Evolutionary conservation across 306 rosid genomes (phyloP), one percentile per base, ranked within the genome.

Genomic region (Bauhinia variegata): DNA sequence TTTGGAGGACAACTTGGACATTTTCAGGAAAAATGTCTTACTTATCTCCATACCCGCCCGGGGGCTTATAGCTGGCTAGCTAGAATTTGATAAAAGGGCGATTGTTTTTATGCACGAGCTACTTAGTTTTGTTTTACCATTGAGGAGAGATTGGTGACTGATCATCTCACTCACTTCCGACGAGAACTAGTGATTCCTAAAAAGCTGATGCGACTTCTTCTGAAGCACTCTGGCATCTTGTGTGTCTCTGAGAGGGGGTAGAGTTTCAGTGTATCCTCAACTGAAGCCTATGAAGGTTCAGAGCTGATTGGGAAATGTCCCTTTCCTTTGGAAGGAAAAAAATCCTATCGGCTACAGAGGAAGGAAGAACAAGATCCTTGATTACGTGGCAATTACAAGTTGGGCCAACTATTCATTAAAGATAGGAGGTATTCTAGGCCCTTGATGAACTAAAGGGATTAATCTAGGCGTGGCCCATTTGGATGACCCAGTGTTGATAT

Each of bases 171-270:
- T 59, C 96, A 89, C 54, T 92, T 92, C 42, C 90, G 96, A 34
- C 76, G 72, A 47, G 97, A 92, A 52, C 77, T 92, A 8, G 88
- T 84, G 60, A 86, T 92, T 96, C 98, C 97, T 57, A 96, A 89
- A 73, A 92, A 86, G 80, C 77, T 92, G 42, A 92, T 89, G 96
- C 89, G 93, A 66, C 88, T 92, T 72, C 78, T 92, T 74, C 68
- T 92, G 69, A 92, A 89, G 82, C 96, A 89, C 65, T 72, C 81
- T 60, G 96, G 96, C 32, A 84, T 92, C 5, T 92, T 92, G 74
- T 89, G 87, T 63, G 98, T 92, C 2, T 89, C 96, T 0, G 98
- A 92, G 91, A 84, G 97, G 51, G 96, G 98, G 71, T 87, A 87
- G 91, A 82, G 98, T 75, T 88, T 87, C 63, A 81, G 88, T 44